Base-by-base conservation (phyloP, 495 filamentous ascomycete genomes). In the Aspergillus avenaceus region DNA sequence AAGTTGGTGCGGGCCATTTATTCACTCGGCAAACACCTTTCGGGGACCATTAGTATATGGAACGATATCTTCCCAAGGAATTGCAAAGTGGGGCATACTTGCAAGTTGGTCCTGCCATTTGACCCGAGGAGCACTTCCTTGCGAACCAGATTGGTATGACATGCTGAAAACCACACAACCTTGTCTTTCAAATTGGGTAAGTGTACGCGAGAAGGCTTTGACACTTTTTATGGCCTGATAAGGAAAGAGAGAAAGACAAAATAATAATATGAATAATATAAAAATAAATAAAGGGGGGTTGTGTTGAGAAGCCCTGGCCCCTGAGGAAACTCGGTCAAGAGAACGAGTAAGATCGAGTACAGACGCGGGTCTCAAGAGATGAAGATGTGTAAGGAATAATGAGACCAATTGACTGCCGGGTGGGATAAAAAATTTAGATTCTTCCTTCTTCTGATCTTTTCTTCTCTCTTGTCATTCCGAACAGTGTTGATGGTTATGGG, bases 21-120 rank as follows among this genome's bases (percentile, higher is more conserved):
- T 60, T 69, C 41, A 71, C 69, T 41, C 66, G 69, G 67, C 87
- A 91, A 54, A 82, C 73, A 11, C 81, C 87, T 38, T 90, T 61
- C 24, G 50, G 41, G 27, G 38, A 41, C 47, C 41, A 44, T 57
- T 56, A 55, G 53, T 28, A 57, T 26, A 37, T 57, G 18, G 41
- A 32, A 32, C 44, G 7, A 49, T 49, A 48, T 47, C 27, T 40
- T 37, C 34, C 11, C 16, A 47, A 53, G 43, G 41, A 49, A 52
- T 56, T 43, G 49, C n/a, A 36, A 55, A 52, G 55, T 58, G 61
- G 54, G 60, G 61, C 72, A 57, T 68, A 81, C 80, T 71, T 53
- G 72, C 54, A 31, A 83, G 74, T 58, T 71, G 74, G 25, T 76
- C 70, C 56, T 81, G 76, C 78, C 80, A 82, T 43, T 54, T 69